phyloP scores from a whole-genome alignment of 129 eudicot genomes.

The Logfia minima region DNA sequence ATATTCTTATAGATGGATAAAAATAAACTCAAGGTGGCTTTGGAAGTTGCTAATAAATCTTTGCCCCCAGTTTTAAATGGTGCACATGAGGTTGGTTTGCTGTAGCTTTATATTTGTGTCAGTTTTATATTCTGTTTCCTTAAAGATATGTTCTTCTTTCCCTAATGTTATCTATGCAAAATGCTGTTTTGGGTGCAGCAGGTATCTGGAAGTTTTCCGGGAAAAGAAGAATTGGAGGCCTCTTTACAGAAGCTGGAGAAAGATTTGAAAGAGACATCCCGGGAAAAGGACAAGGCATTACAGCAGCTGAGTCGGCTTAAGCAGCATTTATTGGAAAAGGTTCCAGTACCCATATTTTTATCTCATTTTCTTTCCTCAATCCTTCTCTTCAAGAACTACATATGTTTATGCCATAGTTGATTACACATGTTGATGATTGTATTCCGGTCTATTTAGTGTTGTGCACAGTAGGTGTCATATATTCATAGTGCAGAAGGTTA shows the following conservation, averaged over 20 bases:
- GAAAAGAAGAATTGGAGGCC: slow-evolving; percentile 68
- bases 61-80: slow-evolving; percentile 38
- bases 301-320: slow-evolving; percentile 84
- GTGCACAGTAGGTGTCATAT: slow-evolving; percentile 9
- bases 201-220: slow-evolving; percentile 45
- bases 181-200: slow-evolving; percentile 36
- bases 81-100: slow-evolving; percentile 59
- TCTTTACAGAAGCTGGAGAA: slow-evolving; percentile 66
- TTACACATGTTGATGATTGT: slow-evolving; percentile 1
- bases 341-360: slow-evolving; percentile 18
- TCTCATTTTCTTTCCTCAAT: not conserved
- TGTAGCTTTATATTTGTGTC: slow-evolving; percentile 12
- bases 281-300: slow-evolving; percentile 75
- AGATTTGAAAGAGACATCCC: slow-evolving; percentile 60
- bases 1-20: slow-evolving; percentile 58
- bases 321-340: slow-evolving; percentile 97
- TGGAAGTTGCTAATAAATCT: slow-evolving; percentile 46
- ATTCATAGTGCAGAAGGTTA: not conserved
- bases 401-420: not conserved
- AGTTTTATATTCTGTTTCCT: not conserved
- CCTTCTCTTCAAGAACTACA: slow-evolving; percentile 9
- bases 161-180: slow-evolving; percentile 20
- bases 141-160: not conserved
- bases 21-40: slow-evolving; percentile 55
- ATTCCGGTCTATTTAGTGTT: slow-evolving; percentile 1